Base-by-base conservation (phyloP, 345 rosid species). In the Salix koriyanagi region DNA sequence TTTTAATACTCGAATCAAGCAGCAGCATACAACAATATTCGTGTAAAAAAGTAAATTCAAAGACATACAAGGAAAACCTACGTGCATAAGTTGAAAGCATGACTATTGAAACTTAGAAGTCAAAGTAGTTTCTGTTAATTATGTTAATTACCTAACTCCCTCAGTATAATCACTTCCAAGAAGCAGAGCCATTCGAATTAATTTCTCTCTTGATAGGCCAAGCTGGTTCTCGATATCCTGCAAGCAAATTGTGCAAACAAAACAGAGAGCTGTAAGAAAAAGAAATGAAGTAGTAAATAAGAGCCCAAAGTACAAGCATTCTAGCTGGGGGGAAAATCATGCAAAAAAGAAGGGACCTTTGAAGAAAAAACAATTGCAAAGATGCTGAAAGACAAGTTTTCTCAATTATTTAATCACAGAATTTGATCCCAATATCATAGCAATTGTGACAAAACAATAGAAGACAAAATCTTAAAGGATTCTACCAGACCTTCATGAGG, bases 151-250 rank as follows among this genome's bases (percentile, higher is more conserved):
- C 99, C 99, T 92, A 80, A 96, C 85, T 60, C 99, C 99, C 86
- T 96, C 99, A 7, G 99, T 96, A 81, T 92, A 96, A 86, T 96
- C 98, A 88, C 98, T 96, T 75, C 99, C 99, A 82, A 96, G 90
- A 75, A 96, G 99, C 88, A 96, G 70, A 58, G 98, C 99, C 91
- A 96, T 93, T 65, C 89, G 91, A 65, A 91, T 90, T 74, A 96
- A 77, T 79, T 91, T 88, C 76, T 96, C 98, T 74, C 96, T 90
- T 79, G 83, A 85, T 44, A 96, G 85, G 80, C 98, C 98, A 77
- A 96, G 92, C 74, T 93, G 96, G 81, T 91, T 91, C 82, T 96
- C 97, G 56, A 93, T 85, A 83, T 96, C 98, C 99, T 96, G 78
- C 62, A 75, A 73, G 28, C 37, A 76, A 58, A 73, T 60, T 25